Base-by-base conservation (phyloP, 73 alveolate species). In the Tetrahymena borealis region DNA sequence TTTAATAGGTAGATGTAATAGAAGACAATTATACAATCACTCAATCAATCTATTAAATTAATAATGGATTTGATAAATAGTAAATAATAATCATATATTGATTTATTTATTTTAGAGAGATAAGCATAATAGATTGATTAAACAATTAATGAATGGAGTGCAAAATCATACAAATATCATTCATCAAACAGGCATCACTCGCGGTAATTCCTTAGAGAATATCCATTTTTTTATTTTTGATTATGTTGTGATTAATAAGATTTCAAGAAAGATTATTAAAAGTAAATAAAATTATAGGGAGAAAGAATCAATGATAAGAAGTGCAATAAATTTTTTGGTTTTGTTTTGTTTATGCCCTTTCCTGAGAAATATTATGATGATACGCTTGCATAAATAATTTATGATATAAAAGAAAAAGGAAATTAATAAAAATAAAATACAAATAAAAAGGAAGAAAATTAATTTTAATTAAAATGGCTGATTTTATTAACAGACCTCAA, bases 401-500 rank as follows among this genome's bases (percentile, higher is more conserved):
- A 60, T 60, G 85, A 60, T 60, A 60, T 60, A 60, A 60, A 60
- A 60, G 85, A 60, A 60, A 60, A 60, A 60, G 85, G 16, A 60
- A 60, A 60, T 60, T 60, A 60, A 60, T 60, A 24, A 60, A 60
- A 60, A 60, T 60, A 60, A 60, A 60, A 60, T 60, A 60, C 85
- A 60, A 60, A 60, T 60, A 60, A 60, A 60, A 60, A 60, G 85
- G 28, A 60, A 60, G 85, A 60, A 60, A 60, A 60, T 60, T 60
- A 60, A 60, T 60, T 60, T 60, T 60, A 60, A 60, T 8, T 20
- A 60, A 60, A 60, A 93, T 93, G 95, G 93, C 95, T 39, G 95
- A 93, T 39, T 93, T 93, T 60, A 60, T 60, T 60, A 60, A 60
- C 60, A 93, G 43, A 79, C 95, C 95, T 38, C 91, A 93, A 93